Base-by-base conservation (phyloP, 768 basidiomycete genomes). In the Kwoniella europaea region DNA sequence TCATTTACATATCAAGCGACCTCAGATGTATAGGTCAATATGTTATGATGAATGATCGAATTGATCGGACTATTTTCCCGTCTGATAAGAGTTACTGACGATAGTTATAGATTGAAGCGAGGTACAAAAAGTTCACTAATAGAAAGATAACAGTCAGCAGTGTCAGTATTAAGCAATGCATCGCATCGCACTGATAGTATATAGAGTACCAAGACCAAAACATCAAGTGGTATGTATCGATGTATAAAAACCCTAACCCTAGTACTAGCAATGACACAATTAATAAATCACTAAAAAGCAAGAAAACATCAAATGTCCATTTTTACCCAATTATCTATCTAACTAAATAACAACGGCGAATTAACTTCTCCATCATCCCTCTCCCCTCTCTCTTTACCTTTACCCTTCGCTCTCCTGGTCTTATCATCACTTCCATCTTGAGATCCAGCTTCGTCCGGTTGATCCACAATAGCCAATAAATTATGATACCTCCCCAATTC, bases 401-500 rank as follows among this genome's bases (percentile, higher is more conserved):
- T 58, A 15, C 12, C 18, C 18, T 61, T 61, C 3, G 18, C 1
- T 61, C 41, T 61, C n/a, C 42, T 44, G 13, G 4, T 44, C 35
- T 29, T 41, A 16, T 29, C 41, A 41, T 6, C 46, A 27, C 22
- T 27, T 42, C 20, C 42, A 4, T 57, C 56, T 50, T 22, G 43
- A 29, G 18, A 2, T 63, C 3, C 35, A 13, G 10, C 16, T 43
- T 27, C 24, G 43, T 16, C 5, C 20, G 27, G 43, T 16, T 27
- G 69, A 61, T 71, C 76, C 16, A 93, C 85, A 42, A 91, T 90
- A 60, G 89, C 90, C 44, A 86, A 86, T 69, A 93, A 83, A 67
- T 88, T 86, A 76, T 93, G 91, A 79, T 91, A 91, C 75, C 88
- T 89, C 78, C 89, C 87, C 76, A 93, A 84, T 82, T 94, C 92